These are phyloP conservation scores for Verbascum thapsus DNA, from an alignment of 257 asterid genomes.

Conservation along the genomic window DNA sequence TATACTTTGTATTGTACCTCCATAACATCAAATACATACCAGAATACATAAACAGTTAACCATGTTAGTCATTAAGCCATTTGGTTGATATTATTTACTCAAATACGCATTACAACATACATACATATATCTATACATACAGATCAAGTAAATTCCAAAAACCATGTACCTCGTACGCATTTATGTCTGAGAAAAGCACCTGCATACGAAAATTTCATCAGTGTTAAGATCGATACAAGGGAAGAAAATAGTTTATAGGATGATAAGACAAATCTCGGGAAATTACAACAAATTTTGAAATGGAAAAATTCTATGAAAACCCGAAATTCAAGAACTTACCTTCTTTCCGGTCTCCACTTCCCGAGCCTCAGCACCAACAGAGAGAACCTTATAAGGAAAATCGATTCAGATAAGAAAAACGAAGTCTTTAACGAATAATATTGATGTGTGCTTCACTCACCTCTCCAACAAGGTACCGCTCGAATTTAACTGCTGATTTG, in stretches of 20 bases:
- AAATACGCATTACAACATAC: background rate
- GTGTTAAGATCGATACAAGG: too few species aligned
- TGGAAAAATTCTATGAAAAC: background rate
- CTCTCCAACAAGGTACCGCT: conserved; percentile 90
- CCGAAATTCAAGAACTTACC: conserved; percentile 39
- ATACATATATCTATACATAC: background rate
- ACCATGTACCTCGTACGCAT: conserved; percentile 91
- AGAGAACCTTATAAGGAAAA: conserved; percentile 50
- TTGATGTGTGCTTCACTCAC: conserved; percentile 37
- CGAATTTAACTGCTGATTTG: conserved; percentile 87
- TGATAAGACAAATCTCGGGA: background rate
- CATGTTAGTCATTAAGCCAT: too few species aligned
- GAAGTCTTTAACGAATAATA: background rate
- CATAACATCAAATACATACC: too few species aligned
- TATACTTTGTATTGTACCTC: too few species aligned
- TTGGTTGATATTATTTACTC: too few species aligned
- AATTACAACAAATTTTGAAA: too few species aligned
- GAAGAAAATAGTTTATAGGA: too few species aligned
- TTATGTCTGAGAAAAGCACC: conserved; percentile 91
- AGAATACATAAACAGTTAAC: too few species aligned
- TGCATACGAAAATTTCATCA: conserved; percentile 40
- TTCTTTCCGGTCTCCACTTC: conserved; percentile 74
- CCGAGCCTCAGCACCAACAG: conserved; percentile 71
- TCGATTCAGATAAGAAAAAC: background rate
- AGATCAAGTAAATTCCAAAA: too few species aligned